Evolutionary conservation across 371 early-diverging fungal genomes (phyloP).

Genomic region (Mortierella sp.): DNA sequence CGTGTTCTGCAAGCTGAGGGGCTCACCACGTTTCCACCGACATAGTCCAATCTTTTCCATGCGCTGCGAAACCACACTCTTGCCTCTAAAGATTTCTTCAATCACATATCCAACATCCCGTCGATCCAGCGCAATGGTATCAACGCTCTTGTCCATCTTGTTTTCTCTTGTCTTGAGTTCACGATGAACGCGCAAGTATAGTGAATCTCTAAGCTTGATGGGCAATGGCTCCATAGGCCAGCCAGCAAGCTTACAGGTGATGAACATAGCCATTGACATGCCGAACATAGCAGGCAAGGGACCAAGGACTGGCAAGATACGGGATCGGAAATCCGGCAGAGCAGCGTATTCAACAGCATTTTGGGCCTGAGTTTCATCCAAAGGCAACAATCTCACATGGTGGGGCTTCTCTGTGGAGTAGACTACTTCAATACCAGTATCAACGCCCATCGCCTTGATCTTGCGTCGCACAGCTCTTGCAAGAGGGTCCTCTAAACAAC

Average conservation of each 20-base stretch:
- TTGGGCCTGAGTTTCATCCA: constrained; percentile 83
- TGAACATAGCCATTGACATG: constrained; percentile 89
- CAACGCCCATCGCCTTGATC: constrained; percentile 78
- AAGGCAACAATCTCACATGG: constrained; percentile 83
- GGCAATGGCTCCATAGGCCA: constrained; percentile 85
- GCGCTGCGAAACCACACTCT: constrained; percentile 81
- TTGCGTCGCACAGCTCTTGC: constrained; percentile 86
- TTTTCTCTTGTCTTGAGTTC: constrained; percentile 80
- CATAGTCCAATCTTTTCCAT: constrained; percentile 80
- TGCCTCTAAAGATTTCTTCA: constrained; percentile 92
- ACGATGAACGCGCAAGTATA: constrained; percentile 79
- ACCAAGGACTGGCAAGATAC: constrained; percentile 89
- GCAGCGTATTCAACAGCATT: constrained; percentile 91
- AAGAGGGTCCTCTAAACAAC: constrained; percentile 89
- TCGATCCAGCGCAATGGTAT: constrained; percentile 69
- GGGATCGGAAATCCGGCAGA: constrained; percentile 89
- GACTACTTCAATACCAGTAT: constrained; percentile 85
- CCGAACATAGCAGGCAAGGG: constrained; percentile 96
- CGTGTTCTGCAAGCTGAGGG: constrained; percentile 78
- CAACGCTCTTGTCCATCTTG: constrained; percentile 42
- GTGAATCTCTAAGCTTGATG: constrained; percentile 82
- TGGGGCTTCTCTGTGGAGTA: constrained; percentile 94
- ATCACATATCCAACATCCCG: constrained; percentile 86
- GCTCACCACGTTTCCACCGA: constrained; percentile 81
- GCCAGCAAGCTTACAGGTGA: constrained; percentile 82